Evolutionary conservation across 371 early-diverging fungal genomes (phyloP).

Genomic region (Smittium culicis): DNA sequence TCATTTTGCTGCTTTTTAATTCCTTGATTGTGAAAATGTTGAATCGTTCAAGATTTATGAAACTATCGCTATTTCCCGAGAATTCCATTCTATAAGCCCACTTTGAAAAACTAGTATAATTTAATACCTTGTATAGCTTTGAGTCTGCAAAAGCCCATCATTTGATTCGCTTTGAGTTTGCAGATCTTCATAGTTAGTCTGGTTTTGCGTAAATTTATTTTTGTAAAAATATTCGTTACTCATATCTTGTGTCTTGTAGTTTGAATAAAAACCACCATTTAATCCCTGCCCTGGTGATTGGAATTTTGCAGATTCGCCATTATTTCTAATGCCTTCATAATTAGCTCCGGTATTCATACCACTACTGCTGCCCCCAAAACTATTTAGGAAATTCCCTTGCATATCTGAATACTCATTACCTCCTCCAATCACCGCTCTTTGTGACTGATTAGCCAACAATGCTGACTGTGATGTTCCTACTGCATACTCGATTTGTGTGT

Average conservation of each 20-base stretch:
- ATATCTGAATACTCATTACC: not conserved
- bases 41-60: no score
- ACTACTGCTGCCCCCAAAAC: not conserved
- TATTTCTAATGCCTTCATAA: not conserved
- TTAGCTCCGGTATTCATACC: not conserved
- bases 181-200: not conserved
- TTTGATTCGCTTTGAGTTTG: not conserved
- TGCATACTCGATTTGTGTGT: not conserved
- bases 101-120: no score
- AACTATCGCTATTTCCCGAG: no score
- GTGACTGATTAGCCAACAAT: not conserved
- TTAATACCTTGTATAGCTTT: slow-evolving; percentile 6
- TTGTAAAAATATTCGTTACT: slow-evolving; percentile 1
- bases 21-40: no score
- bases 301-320: not conserved
- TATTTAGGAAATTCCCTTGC: not conserved
- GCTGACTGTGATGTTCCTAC: not conserved
- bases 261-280: not conserved
- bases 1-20: no score
- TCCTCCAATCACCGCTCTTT: not conserved
- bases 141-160: not conserved
- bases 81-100: no score
- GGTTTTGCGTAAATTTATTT: not conserved
- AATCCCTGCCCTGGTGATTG: not conserved
- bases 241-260: slow-evolving; percentile 5